Conservation (phyloP, 2,329 filamentous ascomycete species). For the Ophiostoma triangulosporum region DNA sequence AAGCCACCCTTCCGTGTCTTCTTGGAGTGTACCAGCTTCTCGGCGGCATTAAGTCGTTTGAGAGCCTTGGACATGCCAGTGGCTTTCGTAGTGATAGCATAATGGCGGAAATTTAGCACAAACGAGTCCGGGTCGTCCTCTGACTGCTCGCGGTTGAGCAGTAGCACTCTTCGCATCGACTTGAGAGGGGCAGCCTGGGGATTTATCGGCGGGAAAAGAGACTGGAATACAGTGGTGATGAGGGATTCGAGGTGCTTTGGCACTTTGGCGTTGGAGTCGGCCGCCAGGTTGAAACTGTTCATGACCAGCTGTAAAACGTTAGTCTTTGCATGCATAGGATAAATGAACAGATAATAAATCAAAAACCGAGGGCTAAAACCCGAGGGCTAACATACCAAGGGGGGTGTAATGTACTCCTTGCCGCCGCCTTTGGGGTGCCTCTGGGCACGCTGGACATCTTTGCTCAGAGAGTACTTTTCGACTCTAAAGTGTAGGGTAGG, state of each 20-base stretch:
- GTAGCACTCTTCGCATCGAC: slow-evolving; percentile 81
- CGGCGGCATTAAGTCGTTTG: slow-evolving; percentile 70
- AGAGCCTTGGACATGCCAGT: slow-evolving; percentile 76
- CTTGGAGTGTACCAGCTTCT: slow-evolving; percentile 54
- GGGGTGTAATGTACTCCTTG: slow-evolving; percentile 75
- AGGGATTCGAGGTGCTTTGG: slow-evolving; percentile 89
- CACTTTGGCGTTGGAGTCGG: slow-evolving; percentile 52
- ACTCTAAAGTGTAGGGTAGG: slow-evolving; percentile 91
- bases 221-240: slow-evolving; percentile 88
- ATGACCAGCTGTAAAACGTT: slow-evolving; percentile 59
- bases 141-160: slow-evolving; percentile 67
- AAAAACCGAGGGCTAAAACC: too few relatives aligned
- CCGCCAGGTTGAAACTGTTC: slow-evolving; percentile 78
- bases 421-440: slow-evolving; percentile 70
- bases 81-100: slow-evolving; percentile 80
- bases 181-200: slow-evolving; percentile 79
- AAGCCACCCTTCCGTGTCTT: slow-evolving; percentile 55
- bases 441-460: slow-evolving; percentile 74
- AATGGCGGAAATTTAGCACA: slow-evolving; percentile 79
- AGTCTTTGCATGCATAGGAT: slow-evolving; percentile 12
- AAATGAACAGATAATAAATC: too few relatives aligned
- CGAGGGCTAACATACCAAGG: slow-evolving; percentile 57
- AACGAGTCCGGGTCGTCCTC: slow-evolving; percentile 53
- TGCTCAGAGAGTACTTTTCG: slow-evolving; percentile 86
- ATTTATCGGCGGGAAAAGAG: slow-evolving; percentile 89